Conservation (phyloP, 352 stramenopile species). For the Blastocystis sp. region DNA sequence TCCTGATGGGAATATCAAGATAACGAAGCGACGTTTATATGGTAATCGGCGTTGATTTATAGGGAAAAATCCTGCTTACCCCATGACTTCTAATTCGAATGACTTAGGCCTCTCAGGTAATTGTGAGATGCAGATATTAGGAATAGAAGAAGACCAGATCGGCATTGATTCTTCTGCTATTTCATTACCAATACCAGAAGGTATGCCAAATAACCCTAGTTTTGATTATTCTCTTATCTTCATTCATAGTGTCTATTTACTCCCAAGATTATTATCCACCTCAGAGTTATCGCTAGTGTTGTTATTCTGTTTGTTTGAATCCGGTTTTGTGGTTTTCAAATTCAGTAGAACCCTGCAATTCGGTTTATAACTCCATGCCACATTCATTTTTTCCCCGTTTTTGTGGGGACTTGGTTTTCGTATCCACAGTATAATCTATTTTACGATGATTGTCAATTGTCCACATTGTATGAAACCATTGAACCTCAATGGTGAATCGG, state of each 20-base stretch:
- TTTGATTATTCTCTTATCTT: not conserved
- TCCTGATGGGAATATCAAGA: not conserved
- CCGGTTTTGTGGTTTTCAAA: not conserved
- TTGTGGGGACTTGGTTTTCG: not conserved
- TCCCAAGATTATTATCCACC: constrained; percentile 56
- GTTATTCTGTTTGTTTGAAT: not conserved
- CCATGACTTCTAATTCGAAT: not conserved
- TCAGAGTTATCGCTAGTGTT: constrained; percentile 1
- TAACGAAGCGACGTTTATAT: not conserved
- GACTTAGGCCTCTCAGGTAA: not conserved
- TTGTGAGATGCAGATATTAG: not conserved
- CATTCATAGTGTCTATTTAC: constrained; percentile 32
- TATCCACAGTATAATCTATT: not conserved
- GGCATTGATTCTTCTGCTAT: not conserved
- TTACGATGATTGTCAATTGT: constrained; percentile 51
- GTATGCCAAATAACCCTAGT: not conserved
- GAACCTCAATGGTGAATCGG: constrained; percentile 20
- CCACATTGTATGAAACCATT: constrained; percentile 9
- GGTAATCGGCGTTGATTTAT: not conserved
- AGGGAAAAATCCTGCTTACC: not conserved
- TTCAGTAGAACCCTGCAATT: not conserved
- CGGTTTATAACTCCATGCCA: no score
- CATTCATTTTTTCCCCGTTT: not conserved
- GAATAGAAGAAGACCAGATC: constrained; percentile 15
- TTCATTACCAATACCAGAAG: not conserved